A percentile compares a stretch with the other conserved stretches of the same genome.
phyloP scores from a whole-genome alignment of 2,329 filamentous ascomycete species.

The Pyricularia sp. region DNA sequence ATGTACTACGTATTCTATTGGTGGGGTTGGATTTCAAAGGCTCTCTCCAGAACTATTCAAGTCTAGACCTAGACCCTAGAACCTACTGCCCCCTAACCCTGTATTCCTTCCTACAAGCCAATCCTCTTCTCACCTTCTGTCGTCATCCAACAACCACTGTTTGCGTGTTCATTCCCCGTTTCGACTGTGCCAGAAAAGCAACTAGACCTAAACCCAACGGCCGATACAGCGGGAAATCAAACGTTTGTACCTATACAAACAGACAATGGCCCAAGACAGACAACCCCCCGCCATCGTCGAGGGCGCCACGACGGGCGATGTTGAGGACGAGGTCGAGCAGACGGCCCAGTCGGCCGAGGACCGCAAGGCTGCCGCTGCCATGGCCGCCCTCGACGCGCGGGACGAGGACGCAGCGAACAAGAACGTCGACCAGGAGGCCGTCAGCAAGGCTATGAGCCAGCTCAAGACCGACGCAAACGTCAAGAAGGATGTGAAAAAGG shows the following conservation, averaged over 20 bases:
- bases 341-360: conserved; percentile 62
- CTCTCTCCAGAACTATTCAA: too few species aligned
- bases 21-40: too few species aligned
- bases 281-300: conserved; percentile 50
- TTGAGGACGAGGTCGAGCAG: conserved; percentile 42
- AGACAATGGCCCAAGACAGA: conserved; percentile 49
- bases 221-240: background rate
- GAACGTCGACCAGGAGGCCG: conserved; percentile 60
- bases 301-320: conserved; percentile 49
- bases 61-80: too few species aligned
- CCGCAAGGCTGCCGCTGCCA: conserved; percentile 65
- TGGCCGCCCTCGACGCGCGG: conserved; percentile 56
- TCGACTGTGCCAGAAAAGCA: background rate
- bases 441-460: conserved; percentile 62
- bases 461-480: conserved; percentile 28
- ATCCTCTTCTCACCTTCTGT: too few species aligned
- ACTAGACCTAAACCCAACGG: background rate
- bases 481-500: conserved; percentile 39
- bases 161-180: background rate
- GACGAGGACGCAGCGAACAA: conserved; percentile 37
- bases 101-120: too few species aligned
- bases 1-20: too few species aligned
- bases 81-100: too few species aligned
- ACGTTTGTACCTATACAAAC: background rate
- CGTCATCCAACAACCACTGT: too few species aligned